Evolutionary conservation across 345 rosid genomes (phyloP).

Genomic region (Erysimum cheiranthoides): DNA sequence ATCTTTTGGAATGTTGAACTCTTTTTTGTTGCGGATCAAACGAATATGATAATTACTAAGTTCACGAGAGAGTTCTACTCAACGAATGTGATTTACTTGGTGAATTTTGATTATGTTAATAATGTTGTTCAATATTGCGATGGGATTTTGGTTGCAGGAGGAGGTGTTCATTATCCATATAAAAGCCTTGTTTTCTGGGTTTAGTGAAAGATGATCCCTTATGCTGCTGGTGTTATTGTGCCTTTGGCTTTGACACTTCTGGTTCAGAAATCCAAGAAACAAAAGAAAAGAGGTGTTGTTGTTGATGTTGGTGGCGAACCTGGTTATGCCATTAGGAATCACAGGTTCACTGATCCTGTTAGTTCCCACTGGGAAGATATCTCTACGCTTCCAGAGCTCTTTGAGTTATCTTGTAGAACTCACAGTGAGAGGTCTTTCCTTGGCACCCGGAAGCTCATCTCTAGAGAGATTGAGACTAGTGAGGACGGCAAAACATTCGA

Average conservation of each 20-base stretch:
- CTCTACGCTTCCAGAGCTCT: constrained; percentile 84
- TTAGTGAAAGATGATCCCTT: constrained; percentile 67
- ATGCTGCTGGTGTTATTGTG: constrained; percentile 68
- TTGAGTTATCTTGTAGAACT: constrained; percentile 74
- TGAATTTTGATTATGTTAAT: constrained; percentile 2
- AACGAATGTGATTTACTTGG: constrained; percentile 10
- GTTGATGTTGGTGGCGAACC: constrained; percentile 89
- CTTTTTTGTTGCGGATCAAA: constrained; percentile 7
- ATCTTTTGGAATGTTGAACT: constrained; percentile 15
- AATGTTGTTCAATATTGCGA: background rate
- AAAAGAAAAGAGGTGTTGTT: constrained; percentile 75
- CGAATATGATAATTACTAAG: background rate
- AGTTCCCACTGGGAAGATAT: constrained; percentile 78
- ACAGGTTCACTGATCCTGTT: constrained; percentile 58
- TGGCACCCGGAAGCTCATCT: constrained; percentile 76
- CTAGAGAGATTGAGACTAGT: constrained; percentile 66
- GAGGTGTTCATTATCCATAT: background rate
- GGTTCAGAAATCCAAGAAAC: constrained; percentile 60
- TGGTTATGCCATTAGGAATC: constrained; percentile 74
- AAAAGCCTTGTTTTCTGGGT: constrained; percentile 1
- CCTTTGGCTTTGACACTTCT: constrained; percentile 75
- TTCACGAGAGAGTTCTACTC: constrained; percentile 5
- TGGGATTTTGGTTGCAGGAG: constrained; percentile 15
- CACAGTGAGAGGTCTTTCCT: constrained; percentile 64
- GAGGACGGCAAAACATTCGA: constrained; percentile 80